phyloP scores from a whole-genome alignment of 2,329 filamentous ascomycete species.

The Colletotrichum lupini region DNA sequence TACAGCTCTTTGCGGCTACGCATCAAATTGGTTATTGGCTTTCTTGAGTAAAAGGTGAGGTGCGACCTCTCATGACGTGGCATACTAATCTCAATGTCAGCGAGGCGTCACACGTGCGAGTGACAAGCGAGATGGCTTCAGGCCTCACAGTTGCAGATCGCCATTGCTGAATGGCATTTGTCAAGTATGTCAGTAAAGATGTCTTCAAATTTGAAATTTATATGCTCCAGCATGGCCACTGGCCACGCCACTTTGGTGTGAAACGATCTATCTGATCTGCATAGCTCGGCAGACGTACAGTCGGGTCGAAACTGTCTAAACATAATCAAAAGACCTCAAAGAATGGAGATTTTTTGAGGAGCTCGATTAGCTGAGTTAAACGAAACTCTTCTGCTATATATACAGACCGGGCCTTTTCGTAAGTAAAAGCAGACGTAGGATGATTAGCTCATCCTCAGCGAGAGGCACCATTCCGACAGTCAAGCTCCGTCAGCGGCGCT shows the following conservation, averaged over 20 bases:
- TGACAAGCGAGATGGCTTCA: background rate
- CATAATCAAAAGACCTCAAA: background rate
- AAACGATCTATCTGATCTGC: background rate
- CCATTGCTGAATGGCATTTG: background rate
- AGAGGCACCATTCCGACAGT: background rate
- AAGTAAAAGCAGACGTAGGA: background rate
- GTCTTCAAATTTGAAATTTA: no score
- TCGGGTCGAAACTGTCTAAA: no score
- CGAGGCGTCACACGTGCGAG: background rate
- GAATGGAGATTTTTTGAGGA: background rate
- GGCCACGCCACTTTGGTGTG: background rate
- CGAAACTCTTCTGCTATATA: background rate
- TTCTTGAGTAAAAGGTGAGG: background rate
- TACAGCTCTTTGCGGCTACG: background rate
- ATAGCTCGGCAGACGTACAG: background rate
- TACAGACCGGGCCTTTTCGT: background rate
- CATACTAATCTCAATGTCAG: no score
- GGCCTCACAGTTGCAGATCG: background rate
- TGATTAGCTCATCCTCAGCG: background rate
- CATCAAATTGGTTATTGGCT: background rate
- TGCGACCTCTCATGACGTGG: background rate
- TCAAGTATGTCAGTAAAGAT: background rate
- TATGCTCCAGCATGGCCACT: background rate
- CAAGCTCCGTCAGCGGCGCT: conserved; percentile 29
- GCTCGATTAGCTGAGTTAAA: background rate